phyloP scores from a whole-genome alignment of 2,329 filamentous ascomycete genomes.

The Cladobotryum mycophilum region DNA sequence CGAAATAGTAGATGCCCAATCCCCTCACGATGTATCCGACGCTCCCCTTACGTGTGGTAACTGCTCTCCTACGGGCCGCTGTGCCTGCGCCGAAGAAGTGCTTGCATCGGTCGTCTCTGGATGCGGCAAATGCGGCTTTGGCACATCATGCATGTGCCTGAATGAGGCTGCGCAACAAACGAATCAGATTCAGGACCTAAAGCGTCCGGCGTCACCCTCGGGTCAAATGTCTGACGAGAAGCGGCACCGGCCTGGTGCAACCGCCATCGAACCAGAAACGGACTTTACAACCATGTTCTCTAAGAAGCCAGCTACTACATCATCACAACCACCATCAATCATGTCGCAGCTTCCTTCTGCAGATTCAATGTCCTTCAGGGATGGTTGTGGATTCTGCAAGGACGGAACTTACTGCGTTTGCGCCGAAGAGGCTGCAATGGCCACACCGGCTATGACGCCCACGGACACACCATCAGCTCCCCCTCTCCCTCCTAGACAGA shows the following conservation, averaged over 20 bases:
- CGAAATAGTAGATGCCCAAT: constrained; percentile 30
- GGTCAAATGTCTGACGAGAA: constrained; percentile 44
- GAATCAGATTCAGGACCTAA: constrained; percentile 33
- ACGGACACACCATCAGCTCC: constrained; percentile 32
- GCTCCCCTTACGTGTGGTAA: constrained; percentile 47
- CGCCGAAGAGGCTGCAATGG: constrained; percentile 58
- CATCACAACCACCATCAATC: constrained; percentile 12
- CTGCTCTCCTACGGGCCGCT: constrained; percentile 47
- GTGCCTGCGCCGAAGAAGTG: constrained; percentile 54
- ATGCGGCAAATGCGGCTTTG: constrained; percentile 60
- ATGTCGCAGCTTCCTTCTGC: constrained; percentile 32
- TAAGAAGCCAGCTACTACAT: constrained; percentile 30
- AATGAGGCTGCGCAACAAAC: constrained; percentile 50
- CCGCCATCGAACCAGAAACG: constrained; percentile 60
- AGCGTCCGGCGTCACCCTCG: constrained; percentile 45
- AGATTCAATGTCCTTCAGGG: constrained; percentile 44
- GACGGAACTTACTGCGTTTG: constrained; percentile 79
- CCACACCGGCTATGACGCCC: constrained; percentile 33
- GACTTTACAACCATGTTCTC: constrained; percentile 67
- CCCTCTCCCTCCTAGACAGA: constrained; percentile 41
- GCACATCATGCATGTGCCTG: constrained; percentile 58
- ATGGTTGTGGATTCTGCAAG: constrained; percentile 76
- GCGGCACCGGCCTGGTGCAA: constrained; percentile 42
- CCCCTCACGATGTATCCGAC: constrained; percentile 22
- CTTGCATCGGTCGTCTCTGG: constrained; percentile 48